phyloP scores from a whole-genome alignment of 495 filamentous ascomycete species.

The Xylaria nigripes region DNA sequence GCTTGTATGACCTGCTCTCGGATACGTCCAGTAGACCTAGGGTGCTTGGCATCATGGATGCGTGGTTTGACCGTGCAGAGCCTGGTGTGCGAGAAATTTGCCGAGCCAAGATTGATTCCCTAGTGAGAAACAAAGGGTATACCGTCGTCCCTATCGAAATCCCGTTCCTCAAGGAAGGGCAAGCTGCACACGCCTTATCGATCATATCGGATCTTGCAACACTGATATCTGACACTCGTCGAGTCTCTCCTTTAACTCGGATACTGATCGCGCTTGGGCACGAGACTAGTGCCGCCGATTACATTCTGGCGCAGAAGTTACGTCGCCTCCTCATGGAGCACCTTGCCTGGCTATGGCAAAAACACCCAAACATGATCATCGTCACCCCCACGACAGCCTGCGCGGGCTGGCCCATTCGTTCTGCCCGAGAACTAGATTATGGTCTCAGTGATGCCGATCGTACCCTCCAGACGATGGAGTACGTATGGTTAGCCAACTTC shows the following conservation, averaged over 20 bases:
- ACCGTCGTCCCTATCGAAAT: slow-evolving; percentile 57
- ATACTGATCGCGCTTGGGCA: slow-evolving; percentile 58
- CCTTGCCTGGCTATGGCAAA: slow-evolving; percentile 57
- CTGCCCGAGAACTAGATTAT: slow-evolving; percentile 45
- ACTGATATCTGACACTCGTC: slow-evolving; percentile 20
- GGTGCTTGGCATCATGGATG: slow-evolving; percentile 58
- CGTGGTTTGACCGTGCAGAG: slow-evolving; percentile 64
- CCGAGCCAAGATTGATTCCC: slow-evolving; percentile 49
- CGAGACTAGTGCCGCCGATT: slow-evolving; percentile 57
- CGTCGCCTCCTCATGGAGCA: slow-evolving; percentile 72
- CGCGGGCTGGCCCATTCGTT: slow-evolving; percentile 56
- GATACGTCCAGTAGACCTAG: slow-evolving; percentile 13
- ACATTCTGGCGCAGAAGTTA: slow-evolving; percentile 68
- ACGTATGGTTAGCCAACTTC: slow-evolving; percentile 79
- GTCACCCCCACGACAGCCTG: slow-evolving; percentile 68
- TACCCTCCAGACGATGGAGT: slow-evolving; percentile 71
- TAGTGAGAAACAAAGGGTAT: slow-evolving; percentile 51
- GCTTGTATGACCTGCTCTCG: neutral
- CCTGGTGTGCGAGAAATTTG: slow-evolving; percentile 52
- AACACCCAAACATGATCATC: slow-evolving; percentile 67
- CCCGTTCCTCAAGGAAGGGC: slow-evolving; percentile 65
- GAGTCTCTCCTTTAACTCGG: slow-evolving; percentile 55
- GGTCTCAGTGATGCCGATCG: slow-evolving; percentile 65
- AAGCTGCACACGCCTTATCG: slow-evolving; percentile 69
- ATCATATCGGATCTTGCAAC: slow-evolving; percentile 64